phyloP scores from a whole-genome alignment of 371 early-diverging fungal genomes.

The Lichtheimia corymbifera region DNA sequence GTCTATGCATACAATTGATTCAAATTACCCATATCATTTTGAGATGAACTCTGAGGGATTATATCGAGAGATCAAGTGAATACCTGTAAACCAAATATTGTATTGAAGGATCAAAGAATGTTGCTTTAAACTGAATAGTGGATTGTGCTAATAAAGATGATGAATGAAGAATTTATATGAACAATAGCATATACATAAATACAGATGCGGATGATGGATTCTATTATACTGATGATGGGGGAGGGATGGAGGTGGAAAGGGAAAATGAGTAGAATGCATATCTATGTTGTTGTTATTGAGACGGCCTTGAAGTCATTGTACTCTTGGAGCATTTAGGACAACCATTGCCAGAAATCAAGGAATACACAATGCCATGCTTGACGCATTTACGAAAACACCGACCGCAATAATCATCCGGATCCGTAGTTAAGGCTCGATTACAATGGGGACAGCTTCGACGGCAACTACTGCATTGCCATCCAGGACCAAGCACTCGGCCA shows the following conservation, averaged over 20 bases:
- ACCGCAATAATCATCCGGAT: slow-evolving; percentile 32
- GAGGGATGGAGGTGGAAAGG: background rate
- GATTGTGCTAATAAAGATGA: no score
- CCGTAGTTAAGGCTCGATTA: slow-evolving; percentile 27
- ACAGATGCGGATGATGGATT: no score
- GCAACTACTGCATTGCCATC: slow-evolving; percentile 34
- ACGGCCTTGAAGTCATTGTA: background rate
- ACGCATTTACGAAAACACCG: slow-evolving; percentile 31
- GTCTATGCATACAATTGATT: no score
- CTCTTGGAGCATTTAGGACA: slow-evolving; percentile 6
- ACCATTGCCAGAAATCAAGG: background rate
- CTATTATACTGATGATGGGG: no score
- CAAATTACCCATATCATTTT: no score
- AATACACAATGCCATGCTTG: slow-evolving; percentile 18
- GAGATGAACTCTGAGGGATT: no score
- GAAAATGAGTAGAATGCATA: background rate
- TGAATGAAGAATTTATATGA: no score
- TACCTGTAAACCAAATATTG: no score
- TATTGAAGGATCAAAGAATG: no score
- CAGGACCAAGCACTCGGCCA: slow-evolving; percentile 28
- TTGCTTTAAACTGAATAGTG: no score
- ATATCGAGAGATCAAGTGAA: no score
- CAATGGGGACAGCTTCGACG: slow-evolving; percentile 32
- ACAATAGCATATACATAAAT: no score
- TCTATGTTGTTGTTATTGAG: background rate